Base-by-base conservation (phyloP, 805 yeast species). In the Candida stauntonica region DNA sequence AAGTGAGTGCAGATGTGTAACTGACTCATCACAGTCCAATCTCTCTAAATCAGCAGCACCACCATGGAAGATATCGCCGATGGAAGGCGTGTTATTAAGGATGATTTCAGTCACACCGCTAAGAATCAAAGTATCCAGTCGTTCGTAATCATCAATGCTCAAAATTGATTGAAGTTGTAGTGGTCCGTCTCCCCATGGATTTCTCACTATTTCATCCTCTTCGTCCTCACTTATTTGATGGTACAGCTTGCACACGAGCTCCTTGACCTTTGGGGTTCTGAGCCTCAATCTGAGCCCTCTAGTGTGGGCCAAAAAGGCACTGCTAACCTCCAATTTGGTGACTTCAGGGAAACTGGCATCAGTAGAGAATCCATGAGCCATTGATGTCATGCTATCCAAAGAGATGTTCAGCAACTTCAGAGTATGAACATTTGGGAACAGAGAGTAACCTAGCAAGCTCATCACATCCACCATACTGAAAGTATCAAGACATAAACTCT, bases 11-110 rank as follows among this genome's bases (percentile, higher is more conserved):
- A 44, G 17, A 7, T 30, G 27, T 14, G 21, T 19, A 2, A 44
- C 36, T 3, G 44, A 31, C 9, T 11, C 41, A 39, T 44, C 47
- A 35, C 38, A 35, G 14, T 44, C 47, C n/a, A 44, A 26, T 11
- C 14, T 39, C 12, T 34, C 36, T 30, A 44, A 26, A 15, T 39
- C 44, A 9, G n/a, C 37, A 9, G 14, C n/a, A 3, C 47, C 47
- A n/a, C 47, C 47, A 29, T 44, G 47, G 14, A 19, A 17, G n/a
- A 44, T 31, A 7, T 39, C 38, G 2, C n/a, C 8, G 13, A 44
- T 11, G 2, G 16, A 11, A 11, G 47, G 44, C 5, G 38, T 27
- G 5, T 44, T 26, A 5, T 15, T 5, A 7, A 42, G 27, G 4
- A 18, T 21, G 11, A 42, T 7, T n/a, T 34, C 41, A 3, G 30